phyloP scores from a whole-genome alignment of 2,329 filamentous ascomycete species.

The Aspergillus sclerotialis region DNA sequence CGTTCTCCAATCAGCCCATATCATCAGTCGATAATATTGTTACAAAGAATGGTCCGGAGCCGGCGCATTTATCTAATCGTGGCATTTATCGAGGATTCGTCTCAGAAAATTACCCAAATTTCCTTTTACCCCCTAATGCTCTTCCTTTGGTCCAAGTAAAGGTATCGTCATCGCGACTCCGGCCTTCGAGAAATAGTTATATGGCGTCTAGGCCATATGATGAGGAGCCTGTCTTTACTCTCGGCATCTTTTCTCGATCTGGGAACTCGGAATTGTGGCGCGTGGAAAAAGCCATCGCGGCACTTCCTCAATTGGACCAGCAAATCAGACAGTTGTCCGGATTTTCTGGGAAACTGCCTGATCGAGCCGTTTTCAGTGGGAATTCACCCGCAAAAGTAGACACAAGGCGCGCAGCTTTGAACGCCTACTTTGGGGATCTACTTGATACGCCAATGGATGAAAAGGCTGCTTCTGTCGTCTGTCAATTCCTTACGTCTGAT shows the following conservation, averaged over 20 bases:
- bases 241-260: slow-evolving; percentile 74
- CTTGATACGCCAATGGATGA: slow-evolving; percentile 77
- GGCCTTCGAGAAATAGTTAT: slow-evolving; percentile 80
- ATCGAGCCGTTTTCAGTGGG: slow-evolving; percentile 78
- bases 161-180: slow-evolving; percentile 91
- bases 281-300: slow-evolving; percentile 82
- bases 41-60: slow-evolving; percentile 27
- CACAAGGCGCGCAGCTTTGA: slow-evolving; percentile 70
- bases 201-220: slow-evolving; percentile 72
- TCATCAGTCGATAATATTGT: slow-evolving; percentile 32
- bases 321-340: slow-evolving; percentile 66
- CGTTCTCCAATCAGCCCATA: slow-evolving; percentile 14
- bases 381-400: slow-evolving; percentile 93
- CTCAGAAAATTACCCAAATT: slow-evolving; percentile 77
- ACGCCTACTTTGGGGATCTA: slow-evolving; percentile 77
- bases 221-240: slow-evolving; percentile 88
- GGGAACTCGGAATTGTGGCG: slow-evolving; percentile 69
- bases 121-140: slow-evolving; percentile 81
- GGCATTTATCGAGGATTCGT: slow-evolving; percentile 69
- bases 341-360: slow-evolving; percentile 71
- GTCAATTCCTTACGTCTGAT: slow-evolving; percentile 72
- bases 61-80: slow-evolving; percentile 23
- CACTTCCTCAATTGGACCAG: slow-evolving; percentile 74
- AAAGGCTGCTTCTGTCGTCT: slow-evolving; percentile 69
- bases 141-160: slow-evolving; percentile 77